phyloP scores from a whole-genome alignment of 768 basidiomycete species.

The Phlegmacium glaucopus region DNA sequence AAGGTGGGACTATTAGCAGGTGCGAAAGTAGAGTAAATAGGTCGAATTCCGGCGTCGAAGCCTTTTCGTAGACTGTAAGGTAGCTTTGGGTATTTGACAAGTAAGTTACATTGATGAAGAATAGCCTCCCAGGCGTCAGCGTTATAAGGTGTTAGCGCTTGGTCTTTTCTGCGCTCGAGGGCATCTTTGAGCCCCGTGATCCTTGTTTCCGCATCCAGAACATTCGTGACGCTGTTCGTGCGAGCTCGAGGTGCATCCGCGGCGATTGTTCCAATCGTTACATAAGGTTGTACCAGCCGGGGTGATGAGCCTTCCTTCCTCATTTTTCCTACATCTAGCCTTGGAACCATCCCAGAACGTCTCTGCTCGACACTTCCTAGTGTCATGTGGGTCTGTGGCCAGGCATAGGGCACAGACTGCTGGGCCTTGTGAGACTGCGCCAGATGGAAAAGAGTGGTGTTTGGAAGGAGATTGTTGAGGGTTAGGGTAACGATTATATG shows the following conservation, averaged over 20 bases:
- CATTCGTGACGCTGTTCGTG: slow-evolving; percentile 31
- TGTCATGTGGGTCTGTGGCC: slow-evolving; percentile 24
- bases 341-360: slow-evolving; percentile 21
- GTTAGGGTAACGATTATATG: neutral
- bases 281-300: slow-evolving; percentile 25
- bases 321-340: slow-evolving; percentile 13
- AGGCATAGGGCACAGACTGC: slow-evolving; percentile 33
- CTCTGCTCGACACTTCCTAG: slow-evolving; percentile 13
- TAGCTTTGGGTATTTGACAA: slow-evolving; percentile 23
- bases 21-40: slow-evolving; percentile 38
- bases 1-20: too few species aligned
- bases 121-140: slow-evolving; percentile 25
- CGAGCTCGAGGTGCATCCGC: slow-evolving; percentile 24
- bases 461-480: neutral
- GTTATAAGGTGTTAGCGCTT: slow-evolving; percentile 28
- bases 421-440: slow-evolving; percentile 2
- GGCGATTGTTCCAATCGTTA: slow-evolving; percentile 26
- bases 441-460: neutral
- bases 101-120: slow-evolving; percentile 16
- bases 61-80: slow-evolving; percentile 20
- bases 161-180: slow-evolving; percentile 25
- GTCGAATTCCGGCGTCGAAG: slow-evolving; percentile 28
- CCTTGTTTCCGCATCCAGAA: slow-evolving; percentile 35
- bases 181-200: too few species aligned
- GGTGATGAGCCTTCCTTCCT: slow-evolving; percentile 16